Evolutionary conservation across 2,329 filamentous ascomycete species (phyloP), one percentile per base, ranked within the genome.

Genomic region (Exophiala dermatitidis): DNA sequence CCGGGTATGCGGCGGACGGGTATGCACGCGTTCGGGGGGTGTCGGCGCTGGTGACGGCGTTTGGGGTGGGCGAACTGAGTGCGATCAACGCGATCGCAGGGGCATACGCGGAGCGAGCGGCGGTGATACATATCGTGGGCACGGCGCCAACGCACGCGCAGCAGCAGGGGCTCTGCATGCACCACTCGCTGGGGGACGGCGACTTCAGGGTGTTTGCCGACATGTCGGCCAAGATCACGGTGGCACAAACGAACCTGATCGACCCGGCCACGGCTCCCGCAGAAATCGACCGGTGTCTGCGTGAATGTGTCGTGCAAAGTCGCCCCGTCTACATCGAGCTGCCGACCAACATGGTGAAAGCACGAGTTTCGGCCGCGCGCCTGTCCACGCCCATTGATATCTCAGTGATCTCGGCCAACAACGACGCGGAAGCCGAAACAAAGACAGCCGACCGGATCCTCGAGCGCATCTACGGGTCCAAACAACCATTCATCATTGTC

Each of bases 1-100:
- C 77, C 50, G 84, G 83, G 12, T 90, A 90, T 64, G 85, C 86
- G 30, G 84, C 86, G n/a, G 86, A 90, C 70, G 86, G 86, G 28
- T 90, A 90, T 66, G 85, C 85, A 52, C 79, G 86, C 58, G 77
- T 88, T 55, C 33, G 48, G 45, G 60, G 61, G 31, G 49, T 62
- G 3, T 56, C 60, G 33, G 60, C 57, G 1, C 33, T 63, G 77
- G 2, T 83, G 32, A 83, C 81, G 0, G 82, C 80, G 0, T 81
- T 81, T 60, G 81, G 80, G 3, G 80, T 83, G 1, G 81, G 80
- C 5, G 75, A 77, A 56, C 66, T 76, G 26, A 66, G 64, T 47
- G 62, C 64, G 8, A 63, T 69, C 54, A 69, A 69, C 56, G 67
- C 66, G 31, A 62, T 68, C 19, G 61, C 62, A 59, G 69, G 69